Percentiles rank a stretch among this genome's conserved stretches.
These are phyloP conservation scores for Leccinum fallax DNA, from an alignment of 1,284 basidiomycete genomes.

Conservation along the genomic window DNA sequence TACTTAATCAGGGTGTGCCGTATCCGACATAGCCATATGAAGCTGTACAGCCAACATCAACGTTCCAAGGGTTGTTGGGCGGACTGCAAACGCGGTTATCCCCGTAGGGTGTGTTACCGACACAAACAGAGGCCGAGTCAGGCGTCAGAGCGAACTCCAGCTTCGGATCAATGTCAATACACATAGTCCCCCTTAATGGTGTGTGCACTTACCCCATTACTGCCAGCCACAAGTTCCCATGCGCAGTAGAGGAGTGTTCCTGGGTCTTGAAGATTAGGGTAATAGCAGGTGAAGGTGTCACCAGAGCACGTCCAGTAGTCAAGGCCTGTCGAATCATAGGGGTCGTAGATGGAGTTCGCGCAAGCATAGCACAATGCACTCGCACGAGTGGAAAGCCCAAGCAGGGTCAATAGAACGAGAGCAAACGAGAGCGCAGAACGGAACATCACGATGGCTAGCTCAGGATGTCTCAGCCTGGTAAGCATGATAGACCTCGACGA, in stretches of 20 bases:
- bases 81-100: slow-evolving; percentile 11
- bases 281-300: slow-evolving; percentile 16
- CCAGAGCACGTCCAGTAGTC: slow-evolving; percentile 20
- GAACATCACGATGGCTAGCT: slow-evolving; percentile 3
- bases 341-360: slow-evolving; percentile 11
- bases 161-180: not conserved
- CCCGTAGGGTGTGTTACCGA: slow-evolving; percentile 1
- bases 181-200: not conserved
- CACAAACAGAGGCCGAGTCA: slow-evolving; percentile 13
- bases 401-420: slow-evolving; percentile 9
- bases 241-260: slow-evolving; percentile 15
- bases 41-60: slow-evolving; percentile 5
- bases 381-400: slow-evolving; percentile 10
- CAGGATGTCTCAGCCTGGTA: not conserved
- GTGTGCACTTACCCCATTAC: not conserved
- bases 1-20: not conserved
- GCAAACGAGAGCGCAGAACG: not conserved
- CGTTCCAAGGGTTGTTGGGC: slow-evolving; percentile 20
- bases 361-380: slow-evolving; percentile 12
- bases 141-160: slow-evolving; percentile 4
- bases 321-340: slow-evolving; percentile 2
- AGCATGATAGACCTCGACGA: not conserved
- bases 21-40: slow-evolving; percentile 18
- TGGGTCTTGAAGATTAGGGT: slow-evolving; percentile 12
- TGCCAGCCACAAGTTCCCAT: slow-evolving; percentile 1